phyloP scores from a whole-genome alignment of 2,329 filamentous ascomycete species.

The Boeremia lycopersici region DNA sequence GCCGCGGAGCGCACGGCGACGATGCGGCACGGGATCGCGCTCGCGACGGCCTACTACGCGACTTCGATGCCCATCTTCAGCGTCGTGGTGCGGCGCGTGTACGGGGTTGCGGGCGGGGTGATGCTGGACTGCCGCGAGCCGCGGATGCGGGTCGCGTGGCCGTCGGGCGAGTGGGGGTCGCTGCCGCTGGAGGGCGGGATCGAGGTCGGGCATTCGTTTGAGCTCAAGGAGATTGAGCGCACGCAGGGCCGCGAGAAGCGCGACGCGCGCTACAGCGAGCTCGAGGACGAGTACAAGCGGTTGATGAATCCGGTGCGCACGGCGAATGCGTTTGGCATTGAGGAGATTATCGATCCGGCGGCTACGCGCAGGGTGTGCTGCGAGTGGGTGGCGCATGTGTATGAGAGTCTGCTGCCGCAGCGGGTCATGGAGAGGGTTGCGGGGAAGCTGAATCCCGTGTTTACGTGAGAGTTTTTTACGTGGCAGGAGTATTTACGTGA shows the following conservation, averaged over 20 bases:
- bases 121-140: conserved; percentile 69
- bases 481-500: too few relatives aligned
- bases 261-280: conserved; percentile 58
- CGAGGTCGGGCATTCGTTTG: conserved; percentile 66
- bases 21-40: conserved; percentile 68
- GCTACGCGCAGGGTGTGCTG: conserved; percentile 62
- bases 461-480: too few relatives aligned
- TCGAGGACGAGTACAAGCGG: conserved; percentile 65
- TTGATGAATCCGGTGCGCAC: conserved; percentile 70
- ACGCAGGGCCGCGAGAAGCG: conserved; percentile 56
- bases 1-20: conserved; percentile 67
- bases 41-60: conserved; percentile 66
- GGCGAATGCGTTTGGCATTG: conserved; percentile 67
- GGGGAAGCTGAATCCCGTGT: conserved; percentile 42
- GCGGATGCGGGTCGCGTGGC: conserved; percentile 67
- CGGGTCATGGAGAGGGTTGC: conserved; percentile 53
- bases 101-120: conserved; percentile 68
- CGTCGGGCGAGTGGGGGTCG: conserved; percentile 66
- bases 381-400: conserved; percentile 63
- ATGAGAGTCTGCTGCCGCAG: conserved; percentile 58
- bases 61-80: conserved; percentile 68
- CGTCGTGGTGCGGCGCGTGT: conserved; percentile 66
- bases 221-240: conserved; percentile 61
- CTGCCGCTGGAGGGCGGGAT: conserved; percentile 69
- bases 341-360: conserved; percentile 69